phyloP scores from a whole-genome alignment of 345 rosid genomes.

The Gossypium anomalum region DNA sequence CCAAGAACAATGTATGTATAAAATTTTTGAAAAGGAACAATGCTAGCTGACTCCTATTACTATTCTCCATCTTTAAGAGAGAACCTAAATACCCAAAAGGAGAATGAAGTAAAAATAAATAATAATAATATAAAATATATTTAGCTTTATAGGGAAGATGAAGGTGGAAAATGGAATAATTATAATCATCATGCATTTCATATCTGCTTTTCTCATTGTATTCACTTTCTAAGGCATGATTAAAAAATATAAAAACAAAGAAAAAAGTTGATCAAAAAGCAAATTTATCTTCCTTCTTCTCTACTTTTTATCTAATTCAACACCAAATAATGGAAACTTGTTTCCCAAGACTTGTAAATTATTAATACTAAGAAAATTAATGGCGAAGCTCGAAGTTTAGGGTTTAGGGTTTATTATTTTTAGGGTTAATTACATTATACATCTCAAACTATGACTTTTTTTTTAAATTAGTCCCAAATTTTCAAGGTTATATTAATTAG shows the following conservation, averaged over 20 bases:
- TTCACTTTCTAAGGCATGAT: conserved; percentile 83
- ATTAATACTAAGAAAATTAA: background rate
- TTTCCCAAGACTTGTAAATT: conserved; percentile 32
- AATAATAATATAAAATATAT: background rate
- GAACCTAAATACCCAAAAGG: conserved; percentile 26
- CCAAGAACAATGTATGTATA: background rate
- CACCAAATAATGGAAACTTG: conserved; percentile 24
- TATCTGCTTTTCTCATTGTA: conserved; percentile 79
- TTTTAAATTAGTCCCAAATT: too few relatives aligned
- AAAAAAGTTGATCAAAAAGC: conserved; percentile 46
- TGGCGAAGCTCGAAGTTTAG: background rate
- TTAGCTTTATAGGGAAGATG: conserved; percentile 48
- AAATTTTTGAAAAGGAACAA: too few relatives aligned
- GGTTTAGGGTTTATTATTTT: too few relatives aligned
- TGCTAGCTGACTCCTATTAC: too few relatives aligned
- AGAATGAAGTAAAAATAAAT: background rate
- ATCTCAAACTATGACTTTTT: too few relatives aligned
- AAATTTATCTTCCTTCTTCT: conserved; percentile 21
- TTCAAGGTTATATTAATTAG: too few relatives aligned
- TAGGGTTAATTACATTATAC: too few relatives aligned
- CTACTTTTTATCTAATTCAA: conserved; percentile 19
- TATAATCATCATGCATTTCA: conserved; percentile 42
- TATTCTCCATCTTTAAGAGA: background rate
- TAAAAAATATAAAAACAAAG: conserved; percentile 43
- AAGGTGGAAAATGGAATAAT: conserved; percentile 29